A percentile compares a stretch with the other conserved stretches of the same genome.
phyloP scores from a whole-genome alignment of 108 stramenopile species.

The Cyclostephanos tholiformis region DNA sequence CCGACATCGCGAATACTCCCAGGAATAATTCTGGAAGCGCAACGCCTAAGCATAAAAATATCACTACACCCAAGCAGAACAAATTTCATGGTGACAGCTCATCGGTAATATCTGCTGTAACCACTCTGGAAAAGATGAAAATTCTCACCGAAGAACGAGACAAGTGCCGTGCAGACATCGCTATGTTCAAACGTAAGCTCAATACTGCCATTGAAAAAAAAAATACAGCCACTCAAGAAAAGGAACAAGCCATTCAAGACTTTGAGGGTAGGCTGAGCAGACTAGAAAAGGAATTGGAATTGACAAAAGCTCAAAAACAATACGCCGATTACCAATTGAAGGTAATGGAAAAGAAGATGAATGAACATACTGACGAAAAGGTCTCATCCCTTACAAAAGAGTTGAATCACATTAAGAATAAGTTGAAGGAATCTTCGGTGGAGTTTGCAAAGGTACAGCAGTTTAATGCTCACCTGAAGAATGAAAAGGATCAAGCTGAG shows the following conservation, averaged over 20 bases:
- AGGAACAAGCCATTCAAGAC: constrained; percentile 12
- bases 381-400: constrained; percentile 7
- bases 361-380: background rate
- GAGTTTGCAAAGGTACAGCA: constrained; percentile 10
- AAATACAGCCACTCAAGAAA: constrained; percentile 2
- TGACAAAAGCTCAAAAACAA: background rate
- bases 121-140: too few relatives aligned
- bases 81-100: too few relatives aligned
- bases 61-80: too few relatives aligned
- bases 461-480: background rate
- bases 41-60: too few relatives aligned
- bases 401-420: constrained; percentile 8
- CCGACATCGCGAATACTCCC: too few relatives aligned
- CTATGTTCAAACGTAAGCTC: constrained; percentile 23
- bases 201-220: constrained; percentile 26
- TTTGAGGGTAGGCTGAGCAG: constrained; percentile 23
- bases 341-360: constrained; percentile 7
- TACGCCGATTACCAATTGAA: constrained; percentile 5
- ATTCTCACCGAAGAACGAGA: too few relatives aligned
- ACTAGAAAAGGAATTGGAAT: constrained; percentile 14
- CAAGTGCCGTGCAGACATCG: background rate
- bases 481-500: constrained; percentile 7
- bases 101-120: too few relatives aligned
- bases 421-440: constrained; percentile 18
- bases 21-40: too few relatives aligned